These are phyloP conservation scores for Pleurotus platypus DNA, from an alignment of 768 basidiomycete genomes.

Conservation along the genomic window DNA sequence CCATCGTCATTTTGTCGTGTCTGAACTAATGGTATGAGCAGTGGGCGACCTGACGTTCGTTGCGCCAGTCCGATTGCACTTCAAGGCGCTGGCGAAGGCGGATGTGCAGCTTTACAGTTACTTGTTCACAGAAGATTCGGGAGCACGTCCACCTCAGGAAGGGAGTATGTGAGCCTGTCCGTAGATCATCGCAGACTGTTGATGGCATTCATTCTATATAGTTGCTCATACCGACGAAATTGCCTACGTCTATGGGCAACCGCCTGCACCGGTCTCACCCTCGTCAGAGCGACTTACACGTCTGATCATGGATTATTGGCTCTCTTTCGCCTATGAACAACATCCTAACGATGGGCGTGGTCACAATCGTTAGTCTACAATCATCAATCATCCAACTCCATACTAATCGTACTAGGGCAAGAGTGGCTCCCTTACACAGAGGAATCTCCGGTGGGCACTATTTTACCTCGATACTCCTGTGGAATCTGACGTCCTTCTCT, in stretches of 20 bases:
- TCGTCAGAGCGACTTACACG: constrained; percentile 21
- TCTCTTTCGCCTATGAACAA: constrained; percentile 40
- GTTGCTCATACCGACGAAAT: neutral
- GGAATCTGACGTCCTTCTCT: neutral
- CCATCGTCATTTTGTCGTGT: too few relatives aligned
- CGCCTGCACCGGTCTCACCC: neutral
- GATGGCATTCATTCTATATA: neutral
- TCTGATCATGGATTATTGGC: constrained; percentile 40
- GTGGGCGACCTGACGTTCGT: neutral
- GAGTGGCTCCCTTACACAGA: neutral
- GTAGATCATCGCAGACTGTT: too few relatives aligned
- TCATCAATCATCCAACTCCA: neutral
- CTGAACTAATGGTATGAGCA: neutral
- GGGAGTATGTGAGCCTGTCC: too few relatives aligned
- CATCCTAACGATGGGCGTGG: constrained; percentile 41
- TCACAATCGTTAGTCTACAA: constrained; percentile 20
- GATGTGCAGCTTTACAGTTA: neutral
- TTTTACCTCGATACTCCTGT: neutral
- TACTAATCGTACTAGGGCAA: neutral
- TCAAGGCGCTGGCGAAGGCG: neutral
- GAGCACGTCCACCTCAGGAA: too few relatives aligned
- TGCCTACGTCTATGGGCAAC: neutral
- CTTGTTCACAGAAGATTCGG: neutral
- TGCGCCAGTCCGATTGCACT: neutral
- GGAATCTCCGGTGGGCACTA: neutral